Evolutionary conservation across 805 yeast genomes (phyloP).

Genomic region (Starmera caribaea): DNA sequence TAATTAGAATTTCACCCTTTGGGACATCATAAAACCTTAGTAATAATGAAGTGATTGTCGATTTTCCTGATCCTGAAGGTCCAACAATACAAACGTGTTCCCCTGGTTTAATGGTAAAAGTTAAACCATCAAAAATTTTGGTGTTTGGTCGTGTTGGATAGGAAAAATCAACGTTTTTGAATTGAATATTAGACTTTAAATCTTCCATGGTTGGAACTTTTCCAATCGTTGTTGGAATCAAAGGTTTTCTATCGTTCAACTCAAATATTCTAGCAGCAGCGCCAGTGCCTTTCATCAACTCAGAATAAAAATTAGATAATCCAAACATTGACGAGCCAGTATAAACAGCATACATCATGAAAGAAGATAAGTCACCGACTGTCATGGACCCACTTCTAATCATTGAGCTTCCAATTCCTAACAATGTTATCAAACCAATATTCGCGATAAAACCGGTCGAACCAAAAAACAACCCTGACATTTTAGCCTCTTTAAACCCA

Average conservation of each 20-base stretch:
- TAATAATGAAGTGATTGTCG: conserved; percentile 73
- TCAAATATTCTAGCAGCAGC: conserved; percentile 91
- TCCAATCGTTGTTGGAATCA: conserved; percentile 62
- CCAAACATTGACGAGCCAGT: conserved; percentile 93
- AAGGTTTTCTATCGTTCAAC: conserved; percentile 67
- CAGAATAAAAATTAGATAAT: conserved; percentile 82
- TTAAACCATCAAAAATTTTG: conserved; percentile 50
- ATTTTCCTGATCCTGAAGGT: conserved; percentile 95
- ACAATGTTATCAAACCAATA: conserved; percentile 61
- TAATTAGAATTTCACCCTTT: conserved; percentile 53
- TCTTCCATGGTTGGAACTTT: conserved; percentile 24
- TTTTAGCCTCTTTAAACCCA: conserved; percentile 71
- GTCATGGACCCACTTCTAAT: conserved; percentile 68
- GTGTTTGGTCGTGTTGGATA: conserved; percentile 82
- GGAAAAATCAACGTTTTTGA: conserved; percentile 54
- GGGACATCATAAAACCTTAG: conserved; percentile 78
- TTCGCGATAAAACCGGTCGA: conserved; percentile 82
- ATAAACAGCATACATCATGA: conserved; percentile 91
- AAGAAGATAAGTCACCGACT: conserved; percentile 83
- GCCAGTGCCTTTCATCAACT: conserved; percentile 94
- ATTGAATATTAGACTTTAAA: conserved; percentile 37
- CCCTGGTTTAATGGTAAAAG: conserved; percentile 60
- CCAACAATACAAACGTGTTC: conserved; percentile 92
- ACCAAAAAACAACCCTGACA: conserved; percentile 69
- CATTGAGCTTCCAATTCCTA: conserved; percentile 75